Percentiles rank a stretch among this genome's conserved stretches.
Evolutionary conservation across 2,329 filamentous ascomycete genomes (phyloP).

Genomic region (Scedosporium minutisporum): DNA sequence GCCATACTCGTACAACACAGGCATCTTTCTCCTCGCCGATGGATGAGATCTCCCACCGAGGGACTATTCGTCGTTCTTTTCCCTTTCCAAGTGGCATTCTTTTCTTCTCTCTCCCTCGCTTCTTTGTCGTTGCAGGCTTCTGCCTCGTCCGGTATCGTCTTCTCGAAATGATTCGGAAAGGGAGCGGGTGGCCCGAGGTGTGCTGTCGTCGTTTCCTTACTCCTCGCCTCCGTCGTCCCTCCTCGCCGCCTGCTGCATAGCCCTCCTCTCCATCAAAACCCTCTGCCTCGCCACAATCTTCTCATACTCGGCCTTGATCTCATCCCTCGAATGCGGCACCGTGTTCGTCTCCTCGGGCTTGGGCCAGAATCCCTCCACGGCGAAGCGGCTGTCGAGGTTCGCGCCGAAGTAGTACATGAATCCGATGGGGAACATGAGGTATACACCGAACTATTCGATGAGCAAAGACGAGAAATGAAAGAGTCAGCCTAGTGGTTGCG

Average conservation of each 20-base stretch:
- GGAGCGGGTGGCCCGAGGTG: too few relatives aligned
- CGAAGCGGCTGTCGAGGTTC: slow-evolving; percentile 88
- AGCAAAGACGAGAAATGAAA: too few relatives aligned
- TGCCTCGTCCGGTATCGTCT: too few relatives aligned
- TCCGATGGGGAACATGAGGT: slow-evolving; percentile 96
- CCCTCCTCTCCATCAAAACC: slow-evolving; percentile 58
- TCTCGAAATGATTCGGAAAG: too few relatives aligned
- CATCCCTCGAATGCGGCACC: slow-evolving; percentile 67
- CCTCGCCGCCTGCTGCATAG: slow-evolving; percentile 23
- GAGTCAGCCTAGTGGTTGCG: neutral
- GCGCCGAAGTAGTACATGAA: slow-evolving; percentile 99
- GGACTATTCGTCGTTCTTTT: too few relatives aligned
- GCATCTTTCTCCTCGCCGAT: slow-evolving; percentile 13
- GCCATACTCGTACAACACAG: neutral
- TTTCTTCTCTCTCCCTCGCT: too few relatives aligned
- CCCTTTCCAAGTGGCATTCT: too few relatives aligned
- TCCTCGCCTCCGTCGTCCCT: slow-evolving; percentile 17
- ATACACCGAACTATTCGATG: slow-evolving; percentile 75
- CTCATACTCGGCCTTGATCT: slow-evolving; percentile 74
- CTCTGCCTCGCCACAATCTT: slow-evolving; percentile 56
- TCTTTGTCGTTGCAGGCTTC: neutral
- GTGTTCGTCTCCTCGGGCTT: slow-evolving; percentile 66
- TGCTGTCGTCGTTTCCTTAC: slow-evolving; percentile 13
- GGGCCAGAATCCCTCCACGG: slow-evolving; percentile 89
- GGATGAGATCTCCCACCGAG: too few relatives aligned